These are phyloP conservation scores for Striga asiatica DNA, from an alignment of 257 asterid genomes.

Conservation along the genomic window DNA sequence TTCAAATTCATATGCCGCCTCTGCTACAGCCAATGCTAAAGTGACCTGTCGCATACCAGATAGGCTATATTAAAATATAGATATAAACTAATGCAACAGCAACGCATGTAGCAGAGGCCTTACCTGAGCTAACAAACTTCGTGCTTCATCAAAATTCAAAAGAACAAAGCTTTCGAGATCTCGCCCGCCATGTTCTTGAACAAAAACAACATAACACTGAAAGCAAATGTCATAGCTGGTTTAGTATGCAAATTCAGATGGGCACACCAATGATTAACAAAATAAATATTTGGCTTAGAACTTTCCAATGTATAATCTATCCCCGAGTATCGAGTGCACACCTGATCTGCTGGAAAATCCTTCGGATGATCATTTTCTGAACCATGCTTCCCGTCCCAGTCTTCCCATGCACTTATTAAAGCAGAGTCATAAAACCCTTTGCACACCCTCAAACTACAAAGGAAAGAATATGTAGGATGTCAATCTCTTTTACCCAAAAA, in stretches of 20 bases:
- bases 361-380: conserved; percentile 91
- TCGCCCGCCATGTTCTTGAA: conserved; percentile 93
- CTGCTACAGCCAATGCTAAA: conserved; percentile 85
- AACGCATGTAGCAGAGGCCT: conserved; percentile 6
- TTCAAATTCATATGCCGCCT: conserved; percentile 88
- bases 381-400: conserved; percentile 64
- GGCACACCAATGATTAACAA: background rate
- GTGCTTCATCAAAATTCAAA: conserved; percentile 66
- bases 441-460: conserved; percentile 73
- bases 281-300: conserved; percentile 1
- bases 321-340: conserved; percentile 14
- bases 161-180: conserved; percentile 94
- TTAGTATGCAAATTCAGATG: conserved; percentile 6
- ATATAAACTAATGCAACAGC: conserved; percentile 14
- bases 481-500: background rate
- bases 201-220: conserved; percentile 69
- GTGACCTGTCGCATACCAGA: conserved; percentile 49
- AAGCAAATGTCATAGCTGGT: conserved; percentile 15
- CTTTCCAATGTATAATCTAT: background rate
- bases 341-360: conserved; percentile 77
- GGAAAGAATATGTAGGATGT: conserved; percentile 11
- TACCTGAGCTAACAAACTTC: conserved; percentile 82
- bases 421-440: conserved; percentile 73
- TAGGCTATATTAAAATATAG: conserved; percentile 6
- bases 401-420: conserved; percentile 82